Conservation (phyloP, 1,284 basidiomycete genomes). For the Abortiporus biennis region DNA sequence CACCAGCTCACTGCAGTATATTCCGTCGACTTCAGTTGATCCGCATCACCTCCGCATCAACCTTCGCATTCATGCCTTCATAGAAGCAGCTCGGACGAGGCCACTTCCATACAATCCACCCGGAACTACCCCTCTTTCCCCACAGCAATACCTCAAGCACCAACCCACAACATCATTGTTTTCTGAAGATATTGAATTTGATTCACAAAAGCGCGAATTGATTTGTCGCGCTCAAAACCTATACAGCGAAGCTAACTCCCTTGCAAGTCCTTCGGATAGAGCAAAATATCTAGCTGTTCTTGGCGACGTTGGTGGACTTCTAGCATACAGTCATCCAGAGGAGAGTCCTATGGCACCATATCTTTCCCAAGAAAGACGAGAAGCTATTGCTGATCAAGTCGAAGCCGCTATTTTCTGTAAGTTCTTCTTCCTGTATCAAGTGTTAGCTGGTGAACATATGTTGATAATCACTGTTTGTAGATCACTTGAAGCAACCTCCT, state of each 20-base stretch:
- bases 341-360: slow-evolving; percentile 64
- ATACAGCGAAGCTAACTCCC: slow-evolving; percentile 44
- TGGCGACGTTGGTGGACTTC: slow-evolving; percentile 62
- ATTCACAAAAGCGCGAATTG: slow-evolving; percentile 18
- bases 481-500: slow-evolving; percentile 40
- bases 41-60: slow-evolving; percentile 75
- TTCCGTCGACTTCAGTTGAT: slow-evolving; percentile 55
- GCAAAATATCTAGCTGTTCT: slow-evolving; percentile 63
- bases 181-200: neutral
- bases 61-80: slow-evolving; percentile 77
- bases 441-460: slow-evolving; percentile 2
- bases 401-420: slow-evolving; percentile 78
- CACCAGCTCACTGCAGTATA: slow-evolving; percentile 30
- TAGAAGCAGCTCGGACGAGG: slow-evolving; percentile 72
- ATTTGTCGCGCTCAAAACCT: slow-evolving; percentile 50
- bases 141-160: slow-evolving; percentile 11
- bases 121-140: slow-evolving; percentile 7
- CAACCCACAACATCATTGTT: slow-evolving; percentile 9
- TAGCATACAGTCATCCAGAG: slow-evolving; percentile 75
- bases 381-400: slow-evolving; percentile 80
- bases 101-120: slow-evolving; percentile 42
- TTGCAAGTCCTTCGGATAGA: slow-evolving; percentile 48
- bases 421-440: slow-evolving; percentile 23
- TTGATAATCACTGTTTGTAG: slow-evolving; percentile 27
- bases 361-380: slow-evolving; percentile 64